A percentile compares a stretch with the other conserved stretches of the same genome.
Evolutionary conservation across 495 filamentous ascomycete genomes (phyloP).

Genomic region (Immersiella caudata): DNA sequence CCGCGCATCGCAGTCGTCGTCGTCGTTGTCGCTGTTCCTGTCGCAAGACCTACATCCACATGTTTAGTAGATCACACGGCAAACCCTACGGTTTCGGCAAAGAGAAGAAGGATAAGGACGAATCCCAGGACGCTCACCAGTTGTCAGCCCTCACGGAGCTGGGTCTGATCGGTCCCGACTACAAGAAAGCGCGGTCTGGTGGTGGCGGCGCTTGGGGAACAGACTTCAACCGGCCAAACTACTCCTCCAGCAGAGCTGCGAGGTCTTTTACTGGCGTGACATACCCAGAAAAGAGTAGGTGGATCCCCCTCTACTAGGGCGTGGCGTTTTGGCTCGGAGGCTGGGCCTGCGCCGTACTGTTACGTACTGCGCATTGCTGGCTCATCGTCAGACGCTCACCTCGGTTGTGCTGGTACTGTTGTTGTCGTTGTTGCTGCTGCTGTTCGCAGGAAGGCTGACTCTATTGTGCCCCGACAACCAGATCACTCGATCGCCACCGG

Average conservation of each 20-base stretch:
- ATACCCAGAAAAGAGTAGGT: constrained; percentile 53
- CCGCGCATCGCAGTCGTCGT: constrained; percentile 16
- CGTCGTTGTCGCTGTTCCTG: constrained; percentile 22
- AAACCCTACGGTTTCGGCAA: constrained; percentile 42
- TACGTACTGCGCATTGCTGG: constrained; percentile 12
- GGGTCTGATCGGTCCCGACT: constrained; percentile 40
- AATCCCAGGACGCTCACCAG: constrained; percentile 36
- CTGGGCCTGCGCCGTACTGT: constrained; percentile 19
- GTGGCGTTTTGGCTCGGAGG: constrained; percentile 13
- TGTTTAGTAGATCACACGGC: constrained; percentile 54
- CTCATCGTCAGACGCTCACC: not conserved
- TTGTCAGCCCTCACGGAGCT: constrained; percentile 45
- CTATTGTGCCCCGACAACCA: constrained; percentile 20
- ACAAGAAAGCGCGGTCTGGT: constrained; percentile 43
- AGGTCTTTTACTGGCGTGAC: constrained; percentile 34
- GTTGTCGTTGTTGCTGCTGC: not conserved
- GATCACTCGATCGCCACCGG: constrained; percentile 44
- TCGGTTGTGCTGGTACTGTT: not conserved
- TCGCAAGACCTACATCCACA: constrained; percentile 37
- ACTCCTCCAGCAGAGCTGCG: constrained; percentile 33
- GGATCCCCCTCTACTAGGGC: not conserved
- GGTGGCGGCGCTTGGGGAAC: constrained; percentile 38
- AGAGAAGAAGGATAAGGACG: constrained; percentile 36
- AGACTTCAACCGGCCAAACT: constrained; percentile 36
- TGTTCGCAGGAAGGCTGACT: constrained; percentile 14